Conservation (phyloP, 2,329 filamentous ascomycete genomes). For the Colletotrichum sojae region DNA sequence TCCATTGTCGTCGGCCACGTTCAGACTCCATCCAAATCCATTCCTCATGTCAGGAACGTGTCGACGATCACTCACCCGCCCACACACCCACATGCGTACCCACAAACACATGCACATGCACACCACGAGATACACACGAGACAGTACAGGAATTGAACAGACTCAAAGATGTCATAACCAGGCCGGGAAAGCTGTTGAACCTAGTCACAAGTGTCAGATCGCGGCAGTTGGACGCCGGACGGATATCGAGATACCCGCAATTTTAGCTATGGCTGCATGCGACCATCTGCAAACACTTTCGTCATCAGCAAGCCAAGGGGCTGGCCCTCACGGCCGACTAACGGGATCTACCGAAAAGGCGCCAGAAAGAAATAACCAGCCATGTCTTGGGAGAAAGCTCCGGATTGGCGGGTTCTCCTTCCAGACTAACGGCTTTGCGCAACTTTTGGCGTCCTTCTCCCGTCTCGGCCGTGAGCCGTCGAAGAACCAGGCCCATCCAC, state of each 20-base stretch:
- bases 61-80: not conserved
- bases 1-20: conserved; percentile 4
- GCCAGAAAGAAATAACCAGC: not conserved
- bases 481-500: not conserved
- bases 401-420: conserved; percentile 6
- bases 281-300: not conserved
- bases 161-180: not conserved
- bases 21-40: not conserved
- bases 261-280: conserved; percentile 29
- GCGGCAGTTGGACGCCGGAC: not conserved
- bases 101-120: not conserved
- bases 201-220: not conserved
- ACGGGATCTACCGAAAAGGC: conserved; percentile 8
- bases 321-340: not conserved
- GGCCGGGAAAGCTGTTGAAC: not conserved
- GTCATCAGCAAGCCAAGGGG: conserved; percentile 24
- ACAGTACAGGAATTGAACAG: not conserved
- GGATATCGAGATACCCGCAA: not conserved
- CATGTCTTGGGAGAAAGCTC: conserved; percentile 13
- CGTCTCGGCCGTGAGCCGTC: conserved; percentile 15
- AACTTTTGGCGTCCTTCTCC: conserved; percentile 9
- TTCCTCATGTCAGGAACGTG: conserved; percentile 9
- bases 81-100: too few relatives aligned
- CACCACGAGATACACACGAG: conserved; percentile 10
- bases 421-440: conserved; percentile 16